These are phyloP conservation scores for Ambrosia trifida DNA, from an alignment of 129 eudicot genomes.

Conservation along the genomic window DNA sequence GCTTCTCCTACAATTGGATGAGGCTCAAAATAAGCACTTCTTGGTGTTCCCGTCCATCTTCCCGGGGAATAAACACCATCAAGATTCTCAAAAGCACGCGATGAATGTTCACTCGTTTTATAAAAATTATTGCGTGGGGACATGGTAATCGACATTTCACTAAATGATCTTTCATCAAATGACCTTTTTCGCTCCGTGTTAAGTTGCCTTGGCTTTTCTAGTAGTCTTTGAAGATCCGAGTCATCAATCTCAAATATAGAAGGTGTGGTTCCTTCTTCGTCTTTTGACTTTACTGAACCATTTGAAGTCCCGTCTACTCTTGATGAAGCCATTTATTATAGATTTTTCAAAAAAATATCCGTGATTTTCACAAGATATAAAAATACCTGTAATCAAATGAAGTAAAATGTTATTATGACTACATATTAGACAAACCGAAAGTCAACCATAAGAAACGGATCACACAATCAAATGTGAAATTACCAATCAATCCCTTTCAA, in stretches of 20 bases:
- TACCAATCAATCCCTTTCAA: neutral
- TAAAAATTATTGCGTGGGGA: constrained; percentile 67
- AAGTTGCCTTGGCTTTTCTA: constrained; percentile 63
- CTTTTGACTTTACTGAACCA: constrained; percentile 43
- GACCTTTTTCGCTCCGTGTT: constrained; percentile 83
- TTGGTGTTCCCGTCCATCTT: constrained; percentile 82
- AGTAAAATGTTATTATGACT: neutral
- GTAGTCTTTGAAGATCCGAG: constrained; percentile 61
- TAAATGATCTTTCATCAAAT: constrained; percentile 82
- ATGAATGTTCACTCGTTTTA: constrained; percentile 46
- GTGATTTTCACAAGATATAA: constrained; percentile 8
- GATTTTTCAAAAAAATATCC: constrained; percentile 28
- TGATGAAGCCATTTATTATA: constrained; percentile 44
- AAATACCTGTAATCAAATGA: neutral
- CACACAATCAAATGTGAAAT: neutral
- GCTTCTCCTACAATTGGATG: constrained; percentile 94
- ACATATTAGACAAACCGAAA: neutral
- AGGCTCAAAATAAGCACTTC: constrained; percentile 54
- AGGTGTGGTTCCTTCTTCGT: constrained; percentile 33
- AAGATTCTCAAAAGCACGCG: constrained; percentile 62
- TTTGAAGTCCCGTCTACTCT: constrained; percentile 47
- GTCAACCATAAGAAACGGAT: constrained; percentile 17
- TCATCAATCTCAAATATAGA: constrained; percentile 69
- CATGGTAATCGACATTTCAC: constrained; percentile 67
- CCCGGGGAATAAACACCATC: constrained; percentile 68